These are phyloP conservation scores for Anastatica hierochuntica DNA, from an alignment of 345 rosid species.

Conservation along the genomic window DNA sequence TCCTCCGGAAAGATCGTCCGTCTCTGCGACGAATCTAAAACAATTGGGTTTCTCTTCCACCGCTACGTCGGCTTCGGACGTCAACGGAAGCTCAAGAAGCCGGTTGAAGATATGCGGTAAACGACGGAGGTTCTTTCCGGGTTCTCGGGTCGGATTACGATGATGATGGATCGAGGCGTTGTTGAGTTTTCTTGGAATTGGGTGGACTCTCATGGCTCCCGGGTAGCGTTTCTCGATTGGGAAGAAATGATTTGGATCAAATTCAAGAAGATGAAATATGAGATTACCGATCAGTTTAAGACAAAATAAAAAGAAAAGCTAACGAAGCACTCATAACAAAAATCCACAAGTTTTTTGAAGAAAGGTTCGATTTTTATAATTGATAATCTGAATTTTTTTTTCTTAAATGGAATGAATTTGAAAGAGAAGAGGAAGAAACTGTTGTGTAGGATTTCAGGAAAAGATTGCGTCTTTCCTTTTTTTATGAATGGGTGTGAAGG, in stretches of 20 bases:
- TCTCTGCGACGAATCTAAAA: slow-evolving; percentile 75
- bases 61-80: slow-evolving; percentile 75
- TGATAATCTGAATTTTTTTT: no score
- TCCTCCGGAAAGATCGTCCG: slow-evolving; percentile 40
- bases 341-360: no score
- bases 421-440: no score
- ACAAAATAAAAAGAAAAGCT: no score
- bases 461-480: no score
- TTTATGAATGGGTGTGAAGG: no score
- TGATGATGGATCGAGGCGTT: slow-evolving; percentile 21
- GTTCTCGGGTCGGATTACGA: slow-evolving; percentile 38
- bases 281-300: no score
- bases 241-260: slow-evolving; percentile 5
- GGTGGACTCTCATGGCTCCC: slow-evolving; percentile 75
- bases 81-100: slow-evolving; percentile 80
- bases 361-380: no score
- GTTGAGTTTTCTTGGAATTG: slow-evolving; percentile 41
- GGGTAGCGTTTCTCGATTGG: no score
- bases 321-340: no score
- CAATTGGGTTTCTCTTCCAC: slow-evolving; percentile 68
- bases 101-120: slow-evolving; percentile 90
- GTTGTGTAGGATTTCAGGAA: no score
- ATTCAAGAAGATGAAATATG: slow-evolving; percentile 17
- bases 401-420: no score
- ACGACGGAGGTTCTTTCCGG: slow-evolving; percentile 74